These are phyloP conservation scores for Vaucheria bursata DNA, from an alignment of 352 stramenopile genomes.

Conservation along the genomic window DNA sequence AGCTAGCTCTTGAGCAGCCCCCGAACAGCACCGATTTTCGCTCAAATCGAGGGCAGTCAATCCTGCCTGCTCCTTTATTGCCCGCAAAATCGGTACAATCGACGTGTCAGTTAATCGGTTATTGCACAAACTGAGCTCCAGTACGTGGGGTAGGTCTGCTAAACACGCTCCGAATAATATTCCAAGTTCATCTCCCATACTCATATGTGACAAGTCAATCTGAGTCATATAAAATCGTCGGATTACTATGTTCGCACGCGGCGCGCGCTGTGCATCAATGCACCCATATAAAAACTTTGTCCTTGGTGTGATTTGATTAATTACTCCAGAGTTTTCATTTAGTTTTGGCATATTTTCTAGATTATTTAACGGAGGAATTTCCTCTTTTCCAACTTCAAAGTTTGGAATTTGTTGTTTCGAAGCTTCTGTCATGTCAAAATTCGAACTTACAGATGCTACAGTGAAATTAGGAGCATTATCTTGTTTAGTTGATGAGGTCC, in stretches of 20 bases:
- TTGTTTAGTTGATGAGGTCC: no score
- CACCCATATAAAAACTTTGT: slow-evolving; percentile 47
- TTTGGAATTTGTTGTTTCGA: no score
- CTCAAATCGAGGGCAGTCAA: slow-evolving; percentile 42
- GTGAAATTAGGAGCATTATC: no score
- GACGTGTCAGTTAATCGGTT: slow-evolving; percentile 46
- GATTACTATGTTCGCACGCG: slow-evolving; percentile 41
- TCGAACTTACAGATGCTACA: no score
- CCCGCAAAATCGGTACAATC: slow-evolving; percentile 28
- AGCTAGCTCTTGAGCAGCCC: slow-evolving; percentile 27
- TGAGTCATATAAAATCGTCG: slow-evolving; percentile 30
- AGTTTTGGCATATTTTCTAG: no score
- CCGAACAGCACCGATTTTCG: slow-evolving; percentile 30
- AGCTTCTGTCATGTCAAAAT: no score
- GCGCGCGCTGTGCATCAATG: slow-evolving; percentile 34
- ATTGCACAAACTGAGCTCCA: slow-evolving; percentile 36
- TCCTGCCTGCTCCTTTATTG: slow-evolving; percentile 22
- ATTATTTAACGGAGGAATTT: no score
- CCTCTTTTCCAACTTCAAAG: no score
- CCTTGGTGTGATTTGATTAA: slow-evolving; percentile 19
- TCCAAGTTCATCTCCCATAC: slow-evolving; percentile 47
- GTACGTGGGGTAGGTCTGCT: slow-evolving; percentile 31
- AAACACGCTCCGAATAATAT: slow-evolving; percentile 40
- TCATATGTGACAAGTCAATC: slow-evolving; percentile 33
- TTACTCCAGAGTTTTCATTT: neutral